These are phyloP conservation scores for Gardenia jasminoides DNA, from an alignment of 257 asterid species.

Conservation along the genomic window DNA sequence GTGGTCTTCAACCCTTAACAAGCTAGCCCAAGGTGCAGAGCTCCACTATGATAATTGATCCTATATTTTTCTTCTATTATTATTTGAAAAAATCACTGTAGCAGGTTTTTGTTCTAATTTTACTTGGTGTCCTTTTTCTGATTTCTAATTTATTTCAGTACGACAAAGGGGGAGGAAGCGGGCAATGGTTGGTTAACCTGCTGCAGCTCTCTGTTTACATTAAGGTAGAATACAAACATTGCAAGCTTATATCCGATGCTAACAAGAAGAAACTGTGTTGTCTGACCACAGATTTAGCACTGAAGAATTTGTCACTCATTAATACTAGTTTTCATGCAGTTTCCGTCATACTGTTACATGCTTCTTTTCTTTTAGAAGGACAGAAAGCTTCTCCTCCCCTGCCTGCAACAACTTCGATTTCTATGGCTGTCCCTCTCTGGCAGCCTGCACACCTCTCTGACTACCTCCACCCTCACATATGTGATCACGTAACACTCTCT, in stretches of 20 bases:
- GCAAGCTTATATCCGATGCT: neutral
- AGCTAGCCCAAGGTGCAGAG: slow-evolving; percentile 82
- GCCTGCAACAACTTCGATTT: neutral
- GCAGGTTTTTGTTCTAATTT: slow-evolving; percentile 1
- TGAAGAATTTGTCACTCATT: neutral
- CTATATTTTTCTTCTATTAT: neutral
- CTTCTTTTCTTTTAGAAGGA: neutral
- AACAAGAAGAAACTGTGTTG: neutral
- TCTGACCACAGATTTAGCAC: neutral
- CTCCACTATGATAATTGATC: slow-evolving; percentile 7
- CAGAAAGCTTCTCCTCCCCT: neutral
- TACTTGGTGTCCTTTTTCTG: slow-evolving; percentile 6
- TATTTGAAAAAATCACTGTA: neutral
- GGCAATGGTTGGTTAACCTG: slow-evolving; percentile 74
- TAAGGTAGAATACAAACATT: slow-evolving; percentile 17
- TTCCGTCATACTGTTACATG: too few species aligned
- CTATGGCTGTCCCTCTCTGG: neutral
- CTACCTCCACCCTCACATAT: neutral
- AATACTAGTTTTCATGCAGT: neutral
- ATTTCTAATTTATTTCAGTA: slow-evolving; percentile 39
- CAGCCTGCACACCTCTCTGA: neutral
- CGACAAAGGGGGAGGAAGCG: slow-evolving; percentile 93
- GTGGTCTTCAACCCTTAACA: slow-evolving; percentile 88
- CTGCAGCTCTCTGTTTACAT: slow-evolving; percentile 4
- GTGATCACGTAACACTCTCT: neutral